Conservation (phyloP, 331 rosid genomes). For the Malus hybrid region DNA sequence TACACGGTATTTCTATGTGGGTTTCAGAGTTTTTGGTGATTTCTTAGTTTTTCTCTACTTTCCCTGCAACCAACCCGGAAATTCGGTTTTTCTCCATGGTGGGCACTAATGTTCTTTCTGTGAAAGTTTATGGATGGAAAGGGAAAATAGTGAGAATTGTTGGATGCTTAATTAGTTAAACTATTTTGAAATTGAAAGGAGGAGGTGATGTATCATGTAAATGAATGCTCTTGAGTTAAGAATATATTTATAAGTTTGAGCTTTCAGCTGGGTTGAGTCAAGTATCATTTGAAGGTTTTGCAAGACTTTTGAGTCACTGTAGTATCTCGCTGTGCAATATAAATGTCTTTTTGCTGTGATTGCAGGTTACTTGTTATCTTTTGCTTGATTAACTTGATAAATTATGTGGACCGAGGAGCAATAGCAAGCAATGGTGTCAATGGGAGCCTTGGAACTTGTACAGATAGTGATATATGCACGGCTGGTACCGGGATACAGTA, state of each 20-base stretch:
- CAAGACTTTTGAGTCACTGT: not conserved
- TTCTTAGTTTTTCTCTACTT: not conserved
- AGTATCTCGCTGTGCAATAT: not conserved
- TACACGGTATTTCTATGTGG: not conserved
- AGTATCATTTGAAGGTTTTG: not conserved
- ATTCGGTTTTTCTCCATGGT: not conserved
- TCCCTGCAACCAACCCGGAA: not conserved
- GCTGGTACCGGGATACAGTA: slow-evolving; percentile 85
- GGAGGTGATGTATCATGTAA: not conserved
- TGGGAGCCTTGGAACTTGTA: slow-evolving; percentile 54
- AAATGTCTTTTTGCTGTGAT: not conserved
- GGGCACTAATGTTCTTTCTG: not conserved
- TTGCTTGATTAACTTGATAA: slow-evolving; percentile 68
- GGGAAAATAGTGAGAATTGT: not conserved
- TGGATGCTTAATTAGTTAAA: not conserved
- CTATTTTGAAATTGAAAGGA: not conserved
- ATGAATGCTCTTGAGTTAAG: not conserved
- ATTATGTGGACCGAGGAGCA: slow-evolving; percentile 84
- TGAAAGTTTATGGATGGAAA: not conserved
- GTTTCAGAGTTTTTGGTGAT: not conserved
- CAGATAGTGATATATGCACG: slow-evolving; percentile 48
- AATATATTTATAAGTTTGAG: not conserved
- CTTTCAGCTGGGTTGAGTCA: not conserved
- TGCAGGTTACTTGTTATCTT: slow-evolving; percentile 60
- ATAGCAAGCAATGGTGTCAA: slow-evolving; percentile 94